Percentiles rank a stretch among this genome's conserved stretches.
phyloP scores from a whole-genome alignment of 352 stramenopile genomes.

The Phytophthora crassamura region DNA sequence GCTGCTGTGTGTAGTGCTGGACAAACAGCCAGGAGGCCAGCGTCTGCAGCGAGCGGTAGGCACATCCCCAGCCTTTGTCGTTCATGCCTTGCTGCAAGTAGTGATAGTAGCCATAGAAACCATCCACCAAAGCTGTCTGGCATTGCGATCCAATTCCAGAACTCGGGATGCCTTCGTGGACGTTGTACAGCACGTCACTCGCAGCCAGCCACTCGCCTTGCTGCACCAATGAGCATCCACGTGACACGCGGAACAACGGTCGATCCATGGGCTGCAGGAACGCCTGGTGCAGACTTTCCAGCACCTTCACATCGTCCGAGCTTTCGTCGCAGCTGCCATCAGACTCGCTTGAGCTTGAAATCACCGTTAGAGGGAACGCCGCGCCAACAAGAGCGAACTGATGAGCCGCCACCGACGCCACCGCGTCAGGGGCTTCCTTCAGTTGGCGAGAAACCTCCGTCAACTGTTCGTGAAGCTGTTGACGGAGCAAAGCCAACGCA shows the following conservation, averaged over 20 bases:
- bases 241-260: constrained; percentile 46
- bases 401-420: constrained; percentile 33
- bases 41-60: constrained; percentile 88
- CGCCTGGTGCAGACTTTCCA: constrained; percentile 35
- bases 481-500: constrained; percentile 28
- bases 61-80: constrained; percentile 91
- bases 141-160: constrained; percentile 42
- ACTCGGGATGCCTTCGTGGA: constrained; percentile 67
- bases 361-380: constrained; percentile 56
- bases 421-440: constrained; percentile 11
- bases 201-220: constrained; percentile 37
- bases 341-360: constrained; percentile 10
- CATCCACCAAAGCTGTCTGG: constrained; percentile 61
- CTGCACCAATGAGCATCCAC: constrained; percentile 49
- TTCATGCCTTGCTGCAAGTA: constrained; percentile 84
- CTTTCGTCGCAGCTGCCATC: constrained; percentile 14
- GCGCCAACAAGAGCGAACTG: constrained; percentile 59
- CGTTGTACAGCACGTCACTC: constrained; percentile 70
- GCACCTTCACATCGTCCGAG: constrained; percentile 21
- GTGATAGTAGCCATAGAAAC: constrained; percentile 88
- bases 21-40: constrained; percentile 81
- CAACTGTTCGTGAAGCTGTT: constrained; percentile 38
- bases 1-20: constrained; percentile 64
- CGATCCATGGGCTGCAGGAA: constrained; percentile 57
- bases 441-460: constrained; percentile 31